Evolutionary conservation across 2,329 filamentous ascomycete genomes (phyloP), one percentile per base, ranked within the genome.

Genomic region (Hymenoscyphus infarciens): DNA sequence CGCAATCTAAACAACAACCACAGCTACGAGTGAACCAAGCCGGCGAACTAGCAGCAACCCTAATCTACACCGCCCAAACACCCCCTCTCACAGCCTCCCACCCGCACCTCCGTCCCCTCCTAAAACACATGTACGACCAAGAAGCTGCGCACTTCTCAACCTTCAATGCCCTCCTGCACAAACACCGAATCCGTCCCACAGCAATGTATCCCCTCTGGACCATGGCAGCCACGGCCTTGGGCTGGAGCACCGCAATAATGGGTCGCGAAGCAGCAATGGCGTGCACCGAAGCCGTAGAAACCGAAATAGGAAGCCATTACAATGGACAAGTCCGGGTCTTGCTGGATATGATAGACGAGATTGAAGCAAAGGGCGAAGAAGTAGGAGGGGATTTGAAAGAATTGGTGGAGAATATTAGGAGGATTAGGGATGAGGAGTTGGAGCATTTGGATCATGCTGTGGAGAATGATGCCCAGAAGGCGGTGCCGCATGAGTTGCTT

Each of bases 111-210:
- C 88, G 91, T 6, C 89, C 92, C 0, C 79, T 98, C 35, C 97
- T 99, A 92, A 86, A 88, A 71, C 95, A 98, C 82, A 99, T 99
- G 95, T 93, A 97, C 80, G 91, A 95, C 72, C 95, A 99, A 76
- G 95, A 99, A 80, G 92, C 86, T 13, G 89, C 87, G 8, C 95
- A 99, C 77, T 87, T 98, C 70, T 77, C 80, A 3, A 95, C 88
- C 39, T 99, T 98, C 83, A 96, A 97, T 76, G 72, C 80, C 2
- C 83, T 98, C 29, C 81, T 98, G 4, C 87, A 90, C 19, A 89
- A 88, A 72, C 95, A 98, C 76, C 91, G 92, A 62, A 87, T 99
- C 59, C 90, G 95, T 0, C 95, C 95, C 0, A 97, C 95, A 0
- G 91, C 89, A 13, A 89, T 99, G 80, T 96, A 96, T 73, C 95